Base-by-base conservation (phyloP, 2,329 filamentous ascomycete species). In the Ceratocystis colombiana region DNA sequence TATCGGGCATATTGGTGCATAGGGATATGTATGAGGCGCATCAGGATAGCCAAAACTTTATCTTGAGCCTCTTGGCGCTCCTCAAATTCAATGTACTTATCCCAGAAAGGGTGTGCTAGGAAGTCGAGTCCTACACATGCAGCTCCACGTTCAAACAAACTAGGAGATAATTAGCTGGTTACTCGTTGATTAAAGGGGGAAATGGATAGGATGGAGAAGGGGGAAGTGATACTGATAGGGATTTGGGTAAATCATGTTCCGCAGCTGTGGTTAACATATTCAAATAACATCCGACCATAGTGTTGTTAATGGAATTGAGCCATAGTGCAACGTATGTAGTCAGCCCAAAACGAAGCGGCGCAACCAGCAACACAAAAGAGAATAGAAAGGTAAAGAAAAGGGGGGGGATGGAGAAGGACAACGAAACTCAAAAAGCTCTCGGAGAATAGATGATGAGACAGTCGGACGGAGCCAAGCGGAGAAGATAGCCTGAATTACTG, bases 61-160 rank as follows among this genome's bases (percentile, higher is more conserved):
- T 95, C 89, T 15, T 88, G 84, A 0, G 88, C 85, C 72, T 96
- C 91, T 69, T 93, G 81, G 1, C 92, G 88, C 74, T 96, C 92
- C 74, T 97, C 94, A 72, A 95, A 97, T 74, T 97, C 94, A 70
- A 99, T 85, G 73, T 96, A 99, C 77, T 96, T 97, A 76, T 99
- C 94, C 94, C 94, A 99, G 78, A 99, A 96, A 0, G 91, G 91
- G 74, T 96, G 91, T 1, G 92, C 88, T 37, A 96, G 81, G 73
- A 96, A 99, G 76, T 99, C 94, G 20, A 97, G 82, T 17, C 94
- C 94, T 50, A 96, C 91, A 71, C 84, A 87, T 37, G 83, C 82
- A 33, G 90, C 89, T 69, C 88, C 94, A 70, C 94, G 89, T 75
- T 99, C 93, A 73, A 97, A 97, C 7, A 97, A 83, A 71, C 94